These are phyloP conservation scores for Hypoxylon sp. DNA, from an alignment of 2,329 filamentous ascomycete genomes.

Conservation along the genomic window DNA sequence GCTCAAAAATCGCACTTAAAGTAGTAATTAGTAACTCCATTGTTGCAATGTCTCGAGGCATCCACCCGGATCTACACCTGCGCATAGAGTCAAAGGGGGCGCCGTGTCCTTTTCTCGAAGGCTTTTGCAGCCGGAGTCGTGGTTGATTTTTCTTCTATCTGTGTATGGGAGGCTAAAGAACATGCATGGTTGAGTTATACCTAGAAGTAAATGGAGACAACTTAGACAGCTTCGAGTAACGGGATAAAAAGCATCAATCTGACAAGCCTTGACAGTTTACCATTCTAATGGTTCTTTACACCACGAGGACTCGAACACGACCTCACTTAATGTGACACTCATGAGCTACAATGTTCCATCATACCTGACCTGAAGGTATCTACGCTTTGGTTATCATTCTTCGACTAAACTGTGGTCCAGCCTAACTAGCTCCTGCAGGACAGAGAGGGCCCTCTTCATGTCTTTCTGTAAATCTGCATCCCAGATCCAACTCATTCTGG, in stretches of 20 bases:
- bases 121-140: background rate
- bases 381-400: too few relatives aligned
- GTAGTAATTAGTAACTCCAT: too few relatives aligned
- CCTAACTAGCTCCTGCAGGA: constrained; percentile 44
- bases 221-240: too few relatives aligned
- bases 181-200: background rate
- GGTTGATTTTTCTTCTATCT: background rate
- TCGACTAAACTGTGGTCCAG: background rate
- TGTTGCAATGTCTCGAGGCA: background rate
- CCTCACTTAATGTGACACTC: too few relatives aligned
- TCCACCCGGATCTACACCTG: background rate
- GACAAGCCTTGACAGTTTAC: too few relatives aligned
- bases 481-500: constrained; percentile 54
- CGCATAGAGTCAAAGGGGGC: background rate
- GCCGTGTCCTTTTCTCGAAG: background rate
- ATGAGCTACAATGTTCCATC: too few relatives aligned
- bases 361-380: too few relatives aligned
- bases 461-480: constrained; percentile 51
- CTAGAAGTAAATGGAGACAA: background rate
- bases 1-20: too few relatives aligned
- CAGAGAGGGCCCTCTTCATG: constrained; percentile 53
- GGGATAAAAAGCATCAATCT: too few relatives aligned
- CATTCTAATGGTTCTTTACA: too few relatives aligned
- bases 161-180: background rate
- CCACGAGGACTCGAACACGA: too few relatives aligned